Evolutionary conservation across 2,329 filamentous ascomycete species (phyloP).

Genomic region (Fusarium nodosum): DNA sequence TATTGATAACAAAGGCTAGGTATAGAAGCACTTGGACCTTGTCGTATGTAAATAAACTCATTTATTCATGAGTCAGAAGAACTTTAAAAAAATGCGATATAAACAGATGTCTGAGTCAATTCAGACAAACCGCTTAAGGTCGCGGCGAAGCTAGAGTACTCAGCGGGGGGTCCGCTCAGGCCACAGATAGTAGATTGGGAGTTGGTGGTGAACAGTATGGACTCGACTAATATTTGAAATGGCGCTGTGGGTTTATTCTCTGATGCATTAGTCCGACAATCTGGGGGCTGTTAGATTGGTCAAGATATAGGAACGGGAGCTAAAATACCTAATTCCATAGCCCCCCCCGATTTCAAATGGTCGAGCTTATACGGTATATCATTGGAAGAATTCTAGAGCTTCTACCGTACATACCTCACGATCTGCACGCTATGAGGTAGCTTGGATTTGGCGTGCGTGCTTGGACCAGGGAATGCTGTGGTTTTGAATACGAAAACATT

Average conservation of each 20-base stretch:
- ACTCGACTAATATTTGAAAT: background rate
- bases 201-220: background rate
- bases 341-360: background rate
- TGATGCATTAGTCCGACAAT: background rate
- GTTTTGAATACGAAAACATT: background rate
- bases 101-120: constrained; percentile 25
- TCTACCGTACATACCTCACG: constrained; percentile 1
- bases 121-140: background rate
- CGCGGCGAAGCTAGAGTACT: constrained; percentile 4
- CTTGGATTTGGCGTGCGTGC: background rate
- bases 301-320: background rate
- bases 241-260: background rate
- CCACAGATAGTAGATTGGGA: constrained; percentile 5
- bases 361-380: constrained; percentile 10
- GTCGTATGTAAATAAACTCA: background rate
- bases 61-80: constrained; percentile 6
- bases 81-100: background rate
- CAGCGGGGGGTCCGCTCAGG: constrained; percentile 26
- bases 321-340: background rate
- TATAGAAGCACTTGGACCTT: background rate
- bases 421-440: constrained; percentile 5
- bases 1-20: background rate
- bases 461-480: background rate
- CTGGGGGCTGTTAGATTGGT: background rate
- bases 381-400: constrained; percentile 38